These are phyloP conservation scores for Gossypium rotundifolium DNA, from an alignment of 345 rosid species.

Conservation along the genomic window DNA sequence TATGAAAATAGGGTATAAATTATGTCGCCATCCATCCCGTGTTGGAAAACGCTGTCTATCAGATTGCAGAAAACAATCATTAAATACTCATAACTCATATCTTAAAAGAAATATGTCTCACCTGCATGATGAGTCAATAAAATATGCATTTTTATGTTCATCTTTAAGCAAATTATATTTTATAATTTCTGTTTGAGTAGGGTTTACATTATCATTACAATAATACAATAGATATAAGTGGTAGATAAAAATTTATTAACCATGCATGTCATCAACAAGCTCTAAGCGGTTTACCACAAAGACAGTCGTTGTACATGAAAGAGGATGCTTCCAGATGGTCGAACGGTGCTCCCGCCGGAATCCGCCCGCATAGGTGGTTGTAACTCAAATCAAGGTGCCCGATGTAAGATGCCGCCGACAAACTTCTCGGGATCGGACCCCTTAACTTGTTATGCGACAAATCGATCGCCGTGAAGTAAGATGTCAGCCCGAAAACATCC, in stretches of 20 bases:
- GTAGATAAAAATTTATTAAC: neutral
- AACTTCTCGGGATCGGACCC: conserved; percentile 57
- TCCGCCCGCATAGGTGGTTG: conserved; percentile 74
- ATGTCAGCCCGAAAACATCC: conserved; percentile 63
- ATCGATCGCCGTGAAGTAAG: conserved; percentile 68
- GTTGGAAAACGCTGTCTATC: too few species aligned
- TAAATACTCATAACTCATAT: too few species aligned
- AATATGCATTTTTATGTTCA: too few species aligned
- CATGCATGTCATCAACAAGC: conserved; percentile 31
- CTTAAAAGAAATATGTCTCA: too few species aligned
- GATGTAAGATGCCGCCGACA: conserved; percentile 53
- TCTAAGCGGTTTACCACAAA: conserved; percentile 75
- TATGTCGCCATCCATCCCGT: too few species aligned
- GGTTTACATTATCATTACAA: neutral
- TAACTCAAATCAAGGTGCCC: conserved; percentile 89
- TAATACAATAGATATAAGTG: neutral
- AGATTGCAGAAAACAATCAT: too few species aligned
- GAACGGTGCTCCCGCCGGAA: conserved; percentile 71
- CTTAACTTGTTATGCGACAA: conserved; percentile 53
- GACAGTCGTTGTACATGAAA: conserved; percentile 63
- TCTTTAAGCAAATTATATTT: neutral
- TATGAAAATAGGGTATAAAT: too few species aligned
- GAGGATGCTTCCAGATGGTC: conserved; percentile 80
- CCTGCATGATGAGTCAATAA: too few species aligned
- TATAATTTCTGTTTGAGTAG: neutral